Evolutionary conservation across 1,284 basidiomycete species (phyloP).

Genomic region (Sporisorium reilianum): DNA sequence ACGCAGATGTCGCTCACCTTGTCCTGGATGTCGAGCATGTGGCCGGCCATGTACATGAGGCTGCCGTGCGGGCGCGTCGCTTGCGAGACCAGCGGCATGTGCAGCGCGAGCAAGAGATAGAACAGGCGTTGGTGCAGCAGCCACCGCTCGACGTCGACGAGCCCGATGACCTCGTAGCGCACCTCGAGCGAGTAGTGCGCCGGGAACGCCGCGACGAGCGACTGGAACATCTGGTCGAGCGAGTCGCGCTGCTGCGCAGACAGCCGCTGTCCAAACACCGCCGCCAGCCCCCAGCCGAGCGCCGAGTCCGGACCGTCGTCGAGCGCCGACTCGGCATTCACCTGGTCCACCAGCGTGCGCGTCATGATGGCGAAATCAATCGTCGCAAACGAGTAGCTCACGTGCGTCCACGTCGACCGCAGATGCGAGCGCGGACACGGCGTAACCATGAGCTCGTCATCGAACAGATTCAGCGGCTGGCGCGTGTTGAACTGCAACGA

Average conservation of each 20-base stretch:
- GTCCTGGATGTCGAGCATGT: constrained; percentile 45
- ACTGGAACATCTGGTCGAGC: constrained; percentile 39
- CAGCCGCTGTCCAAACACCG: constrained; percentile 40
- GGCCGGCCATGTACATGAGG: constrained; percentile 43
- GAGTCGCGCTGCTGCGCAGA: constrained; percentile 24
- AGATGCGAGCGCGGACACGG: constrained; percentile 34
- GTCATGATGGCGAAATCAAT: constrained; percentile 44
- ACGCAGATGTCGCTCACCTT: constrained; percentile 30
- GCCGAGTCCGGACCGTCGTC: constrained; percentile 23
- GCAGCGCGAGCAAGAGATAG: constrained; percentile 37
- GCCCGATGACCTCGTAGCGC: constrained; percentile 23
- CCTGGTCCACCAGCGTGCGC: constrained; percentile 38
- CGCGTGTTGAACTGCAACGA: constrained; percentile 40
- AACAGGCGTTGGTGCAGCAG: constrained; percentile 41
- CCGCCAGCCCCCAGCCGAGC: constrained; percentile 27
- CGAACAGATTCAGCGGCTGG: constrained; percentile 40
- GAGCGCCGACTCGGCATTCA: constrained; percentile 30
- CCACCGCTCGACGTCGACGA: constrained; percentile 43
- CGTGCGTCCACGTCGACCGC: constrained; percentile 41
- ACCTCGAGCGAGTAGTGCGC: constrained; percentile 46
- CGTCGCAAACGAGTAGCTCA: constrained; percentile 38
- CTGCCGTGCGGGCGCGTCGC: constrained; percentile 35
- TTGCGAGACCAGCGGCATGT: constrained; percentile 45
- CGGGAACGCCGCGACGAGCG: constrained; percentile 31
- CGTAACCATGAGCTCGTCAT: constrained; percentile 30